Base-by-base conservation (phyloP, 352 stramenopile species). In the Peronospora belbahrii region DNA sequence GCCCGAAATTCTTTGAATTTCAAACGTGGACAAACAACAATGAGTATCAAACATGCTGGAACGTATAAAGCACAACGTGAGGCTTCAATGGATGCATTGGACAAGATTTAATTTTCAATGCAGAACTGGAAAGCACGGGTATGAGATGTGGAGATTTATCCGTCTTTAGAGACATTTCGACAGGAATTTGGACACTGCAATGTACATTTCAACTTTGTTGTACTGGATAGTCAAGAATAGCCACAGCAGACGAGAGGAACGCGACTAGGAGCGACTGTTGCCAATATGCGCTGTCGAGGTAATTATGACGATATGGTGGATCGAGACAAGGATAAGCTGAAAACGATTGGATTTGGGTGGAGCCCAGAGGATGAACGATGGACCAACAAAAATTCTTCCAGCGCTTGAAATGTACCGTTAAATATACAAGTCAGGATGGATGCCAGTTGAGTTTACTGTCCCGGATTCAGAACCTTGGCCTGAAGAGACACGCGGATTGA, bases 271-370 rank as follows among this genome's bases (percentile, higher is more conserved):
- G 35, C 52, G 8, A 62, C 38, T 7, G 57, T 65, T 10, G 52
- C 45, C 11, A 62, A 53, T 15, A 65, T 65, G 28, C 71, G 74
- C 5, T 64, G 48, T 14, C 59, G 49, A 37, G 54, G 65, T 27
- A 46, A 56, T n/a, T 83, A 81, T 43, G 45, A 54, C 13, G 38
- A 52, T 14, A 59, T 74, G 45, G 39, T 60, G 37, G 40, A 64
- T 30, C 50, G 37, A 37, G 66, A 63, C 31, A 42, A 59, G 14
- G 48, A 61, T 8, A 71, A 67, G 15, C 50, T 90, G n/a, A 30
- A 59, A n/a, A 48, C 42, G 8, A 50, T 88, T 31, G 70, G 61
- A 0, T 85, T 88, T 34, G 65, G 63, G 20, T 83, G 78, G 56
- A 67, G 49, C 20, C 66, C 47, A 27, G 56, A 63, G 40, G 59